phyloP scores from a whole-genome alignment of 2,329 filamentous ascomycete genomes.

The Penicillium janthinellum region DNA sequence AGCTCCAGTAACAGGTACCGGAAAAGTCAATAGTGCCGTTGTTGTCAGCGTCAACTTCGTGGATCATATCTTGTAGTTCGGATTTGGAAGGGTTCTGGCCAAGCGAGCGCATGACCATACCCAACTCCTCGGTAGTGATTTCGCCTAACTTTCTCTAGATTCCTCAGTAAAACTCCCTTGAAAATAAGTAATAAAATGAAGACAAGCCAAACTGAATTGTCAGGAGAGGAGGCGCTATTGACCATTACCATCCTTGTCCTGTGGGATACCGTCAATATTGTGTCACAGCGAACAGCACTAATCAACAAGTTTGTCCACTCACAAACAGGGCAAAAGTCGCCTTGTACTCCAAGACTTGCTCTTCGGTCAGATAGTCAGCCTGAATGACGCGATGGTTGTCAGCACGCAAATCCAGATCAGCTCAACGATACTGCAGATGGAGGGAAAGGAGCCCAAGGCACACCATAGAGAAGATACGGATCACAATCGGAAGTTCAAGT shows the following conservation, averaged over 20 bases:
- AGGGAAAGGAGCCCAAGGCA: too few relatives aligned
- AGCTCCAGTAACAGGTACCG: constrained; percentile 51
- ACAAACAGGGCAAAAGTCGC: constrained; percentile 99
- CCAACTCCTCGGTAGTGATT: constrained; percentile 89
- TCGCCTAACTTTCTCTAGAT: constrained; percentile 61
- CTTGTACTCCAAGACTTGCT: constrained; percentile 99
- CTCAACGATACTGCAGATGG: too few relatives aligned
- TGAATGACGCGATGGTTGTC: constrained; percentile 42
- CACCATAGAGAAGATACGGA: too few relatives aligned
- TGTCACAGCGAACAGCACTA: constrained; percentile 9
- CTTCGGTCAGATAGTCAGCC: constrained; percentile 98
- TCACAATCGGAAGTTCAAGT: too few relatives aligned
- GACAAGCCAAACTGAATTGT: neutral
- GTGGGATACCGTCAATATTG: constrained; percentile 12
- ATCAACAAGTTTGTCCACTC: constrained; percentile 54
- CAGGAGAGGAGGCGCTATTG: constrained; percentile 48
- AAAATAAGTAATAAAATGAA: too few relatives aligned
- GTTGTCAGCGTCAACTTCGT: constrained; percentile 90
- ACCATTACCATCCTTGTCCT: constrained; percentile 94
- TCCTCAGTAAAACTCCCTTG: neutral
- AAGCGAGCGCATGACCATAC: constrained; percentile 86
- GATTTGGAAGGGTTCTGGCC: constrained; percentile 89
- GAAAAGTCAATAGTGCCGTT: constrained; percentile 91
- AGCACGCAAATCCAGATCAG: too few relatives aligned
- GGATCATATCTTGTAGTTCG: constrained; percentile 91